These are phyloP conservation scores for Candida glucosophila DNA, from an alignment of 1,139 yeast genomes.

Conservation along the genomic window DNA sequence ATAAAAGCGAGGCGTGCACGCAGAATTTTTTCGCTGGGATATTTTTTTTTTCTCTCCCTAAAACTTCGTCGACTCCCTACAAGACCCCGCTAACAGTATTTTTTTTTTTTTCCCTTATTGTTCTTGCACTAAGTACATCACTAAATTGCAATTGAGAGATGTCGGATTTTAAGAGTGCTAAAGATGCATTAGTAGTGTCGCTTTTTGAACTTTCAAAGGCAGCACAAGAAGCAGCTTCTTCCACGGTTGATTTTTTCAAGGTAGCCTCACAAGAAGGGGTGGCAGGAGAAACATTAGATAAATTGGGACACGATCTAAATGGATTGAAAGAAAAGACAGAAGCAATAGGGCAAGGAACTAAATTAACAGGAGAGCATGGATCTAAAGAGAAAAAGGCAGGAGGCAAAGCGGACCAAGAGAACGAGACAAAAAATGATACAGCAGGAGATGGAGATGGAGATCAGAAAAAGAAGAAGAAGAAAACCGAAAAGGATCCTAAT, in stretches of 20 bases:
- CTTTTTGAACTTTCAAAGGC: slow-evolving; percentile 74
- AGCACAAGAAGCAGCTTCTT: slow-evolving; percentile 71
- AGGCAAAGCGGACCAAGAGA: slow-evolving; percentile 7
- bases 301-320: slow-evolving; percentile 24
- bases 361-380: slow-evolving; percentile 2
- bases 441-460: slow-evolving; percentile 12
- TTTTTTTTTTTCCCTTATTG: too few relatives aligned
- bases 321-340: slow-evolving; percentile 8
- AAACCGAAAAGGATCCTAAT: slow-evolving; percentile 47
- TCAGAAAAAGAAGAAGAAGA: slow-evolving; percentile 31
- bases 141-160: too few relatives aligned
- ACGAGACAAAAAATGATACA: slow-evolving; percentile 10
- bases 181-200: slow-evolving; percentile 60
- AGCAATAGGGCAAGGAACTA: slow-evolving; percentile 6
- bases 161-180: slow-evolving; percentile 31
- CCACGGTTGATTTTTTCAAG: slow-evolving; percentile 68
- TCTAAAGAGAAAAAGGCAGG: slow-evolving; percentile 2
- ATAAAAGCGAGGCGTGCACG: too few relatives aligned
- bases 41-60: too few relatives aligned
- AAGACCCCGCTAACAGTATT: too few relatives aligned
- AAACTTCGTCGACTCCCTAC: too few relatives aligned
- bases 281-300: slow-evolving; percentile 24
- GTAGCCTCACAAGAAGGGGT: slow-evolving; percentile 27
- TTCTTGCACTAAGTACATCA: too few relatives aligned
- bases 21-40: too few relatives aligned